Conservation (phyloP, 148 eudicot genomes). For the Rhododendron kiyosumense region DNA sequence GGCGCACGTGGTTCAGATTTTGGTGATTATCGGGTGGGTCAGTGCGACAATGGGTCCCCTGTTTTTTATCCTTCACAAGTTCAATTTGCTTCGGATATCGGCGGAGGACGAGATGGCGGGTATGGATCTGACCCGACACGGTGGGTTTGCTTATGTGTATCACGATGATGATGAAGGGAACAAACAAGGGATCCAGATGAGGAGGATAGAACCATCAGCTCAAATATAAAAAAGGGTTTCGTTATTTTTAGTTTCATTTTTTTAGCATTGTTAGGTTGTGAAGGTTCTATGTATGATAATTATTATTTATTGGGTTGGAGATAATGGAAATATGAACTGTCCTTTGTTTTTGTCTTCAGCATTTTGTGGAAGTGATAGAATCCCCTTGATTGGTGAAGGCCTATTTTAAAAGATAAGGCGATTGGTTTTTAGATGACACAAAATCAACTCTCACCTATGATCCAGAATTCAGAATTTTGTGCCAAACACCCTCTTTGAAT, state of each 20-base stretch:
- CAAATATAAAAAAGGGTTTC: not conserved
- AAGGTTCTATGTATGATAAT: not conserved
- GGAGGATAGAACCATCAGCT: conserved; percentile 15
- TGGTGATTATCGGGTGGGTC: conserved; percentile 48
- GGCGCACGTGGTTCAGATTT: conserved; percentile 43
- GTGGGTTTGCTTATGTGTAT: conserved; percentile 53
- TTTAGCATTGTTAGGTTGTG: not conserved
- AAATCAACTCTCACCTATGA: too few relatives aligned
- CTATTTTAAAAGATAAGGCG: too few relatives aligned
- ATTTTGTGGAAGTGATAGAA: not conserved
- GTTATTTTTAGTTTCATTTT: not conserved
- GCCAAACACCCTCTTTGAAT: not conserved
- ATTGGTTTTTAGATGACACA: not conserved
- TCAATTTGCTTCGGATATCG: conserved; percentile 34
- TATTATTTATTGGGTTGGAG: not conserved
- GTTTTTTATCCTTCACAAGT: conserved; percentile 30
- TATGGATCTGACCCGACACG: conserved; percentile 60
- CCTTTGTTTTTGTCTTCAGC: not conserved
- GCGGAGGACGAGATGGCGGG: conserved; percentile 49
- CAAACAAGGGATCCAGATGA: conserved; percentile 26
- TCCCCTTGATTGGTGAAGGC: not conserved
- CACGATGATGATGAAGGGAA: conserved; percentile 29
- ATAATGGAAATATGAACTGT: not conserved
- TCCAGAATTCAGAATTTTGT: too few relatives aligned
- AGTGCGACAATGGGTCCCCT: conserved; percentile 50